phyloP scores from a whole-genome alignment of 192 early-diverging fungal genomes.

The Rhizophlyctis rosea region DNA sequence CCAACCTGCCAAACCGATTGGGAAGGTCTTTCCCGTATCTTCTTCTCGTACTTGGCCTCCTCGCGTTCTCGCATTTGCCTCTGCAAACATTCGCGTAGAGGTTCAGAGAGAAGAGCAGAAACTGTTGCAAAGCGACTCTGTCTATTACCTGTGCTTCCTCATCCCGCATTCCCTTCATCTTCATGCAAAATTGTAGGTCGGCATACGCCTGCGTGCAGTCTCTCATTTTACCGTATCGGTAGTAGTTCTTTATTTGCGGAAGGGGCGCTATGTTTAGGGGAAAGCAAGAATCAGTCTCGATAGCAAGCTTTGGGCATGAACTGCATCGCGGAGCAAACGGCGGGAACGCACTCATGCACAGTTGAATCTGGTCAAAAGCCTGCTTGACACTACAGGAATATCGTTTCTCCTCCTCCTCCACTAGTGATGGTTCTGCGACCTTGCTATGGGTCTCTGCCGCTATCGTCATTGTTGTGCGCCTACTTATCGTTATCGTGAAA shows the following conservation, averaged over 20 bases:
- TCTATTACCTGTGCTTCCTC: constrained; percentile 32
- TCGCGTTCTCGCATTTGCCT: constrained; percentile 30
- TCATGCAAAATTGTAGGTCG: constrained; percentile 46
- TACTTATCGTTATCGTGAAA: too few species aligned
- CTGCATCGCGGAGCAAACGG: background rate
- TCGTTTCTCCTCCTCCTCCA: background rate
- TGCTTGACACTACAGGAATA: constrained; percentile 31
- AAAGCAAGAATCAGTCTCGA: background rate
- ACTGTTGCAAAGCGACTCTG: background rate
- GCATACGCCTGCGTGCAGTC: constrained; percentile 38
- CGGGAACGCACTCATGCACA: constrained; percentile 36
- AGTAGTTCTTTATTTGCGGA: constrained; percentile 50
- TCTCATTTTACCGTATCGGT: constrained; percentile 42
- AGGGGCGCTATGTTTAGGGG: constrained; percentile 21
- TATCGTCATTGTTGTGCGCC: too few species aligned
- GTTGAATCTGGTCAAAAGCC: constrained; percentile 42
- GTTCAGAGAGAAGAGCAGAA: background rate
- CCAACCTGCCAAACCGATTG: constrained; percentile 41
- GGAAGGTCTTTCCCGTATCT: constrained; percentile 36
- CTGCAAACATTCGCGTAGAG: background rate
- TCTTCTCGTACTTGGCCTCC: constrained; percentile 32
- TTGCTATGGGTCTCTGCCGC: background rate
- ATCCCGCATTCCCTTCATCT: constrained; percentile 34
- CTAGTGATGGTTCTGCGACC: too few species aligned
- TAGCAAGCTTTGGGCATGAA: background rate